Evolutionary conservation across 2,329 filamentous ascomycete species (phyloP).

Genomic region (Beauveria sp.): DNA sequence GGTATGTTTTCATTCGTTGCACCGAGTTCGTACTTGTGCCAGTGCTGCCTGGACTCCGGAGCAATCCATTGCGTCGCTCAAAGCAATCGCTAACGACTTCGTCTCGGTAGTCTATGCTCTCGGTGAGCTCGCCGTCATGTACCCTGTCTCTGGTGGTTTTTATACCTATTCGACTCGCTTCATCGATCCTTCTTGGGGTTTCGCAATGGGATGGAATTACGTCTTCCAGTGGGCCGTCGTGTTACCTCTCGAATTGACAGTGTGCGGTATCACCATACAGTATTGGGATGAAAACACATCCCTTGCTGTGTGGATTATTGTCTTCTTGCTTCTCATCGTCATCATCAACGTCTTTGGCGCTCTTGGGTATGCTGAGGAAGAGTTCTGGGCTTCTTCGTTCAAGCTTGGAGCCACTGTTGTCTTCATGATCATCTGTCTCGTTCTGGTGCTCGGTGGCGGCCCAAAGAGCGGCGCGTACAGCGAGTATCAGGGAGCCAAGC

Average conservation of each 20-base stretch:
- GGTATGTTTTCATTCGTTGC: conserved; percentile 17
- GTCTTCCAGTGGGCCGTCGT: conserved; percentile 44
- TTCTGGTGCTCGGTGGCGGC: conserved; percentile 51
- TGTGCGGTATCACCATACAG: conserved; percentile 41
- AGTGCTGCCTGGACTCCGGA: background rate
- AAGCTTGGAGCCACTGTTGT: conserved; percentile 51
- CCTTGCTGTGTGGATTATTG: conserved; percentile 43
- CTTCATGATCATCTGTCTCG: conserved; percentile 54
- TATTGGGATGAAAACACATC: conserved; percentile 43
- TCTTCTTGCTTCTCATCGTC: conserved; percentile 43
- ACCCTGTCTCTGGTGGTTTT: conserved; percentile 55
- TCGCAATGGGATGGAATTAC: conserved; percentile 43
- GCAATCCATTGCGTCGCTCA: background rate
- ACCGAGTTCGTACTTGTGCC: background rate
- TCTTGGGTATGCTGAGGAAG: conserved; percentile 45
- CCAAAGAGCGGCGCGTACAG: conserved; percentile 35
- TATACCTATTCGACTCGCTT: conserved; percentile 55
- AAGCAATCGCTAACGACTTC: background rate
- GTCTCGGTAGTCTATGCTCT: conserved; percentile 43
- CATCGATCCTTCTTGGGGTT: conserved; percentile 53
- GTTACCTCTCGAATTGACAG: conserved; percentile 43
- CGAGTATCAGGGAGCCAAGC: conserved; percentile 35
- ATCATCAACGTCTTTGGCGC: conserved; percentile 49
- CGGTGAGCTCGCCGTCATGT: conserved; percentile 55
- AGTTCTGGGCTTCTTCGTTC: conserved; percentile 47